Conservation (phyloP, 768 basidiomycete genomes). For the Pleurotus pulmonarius region DNA sequence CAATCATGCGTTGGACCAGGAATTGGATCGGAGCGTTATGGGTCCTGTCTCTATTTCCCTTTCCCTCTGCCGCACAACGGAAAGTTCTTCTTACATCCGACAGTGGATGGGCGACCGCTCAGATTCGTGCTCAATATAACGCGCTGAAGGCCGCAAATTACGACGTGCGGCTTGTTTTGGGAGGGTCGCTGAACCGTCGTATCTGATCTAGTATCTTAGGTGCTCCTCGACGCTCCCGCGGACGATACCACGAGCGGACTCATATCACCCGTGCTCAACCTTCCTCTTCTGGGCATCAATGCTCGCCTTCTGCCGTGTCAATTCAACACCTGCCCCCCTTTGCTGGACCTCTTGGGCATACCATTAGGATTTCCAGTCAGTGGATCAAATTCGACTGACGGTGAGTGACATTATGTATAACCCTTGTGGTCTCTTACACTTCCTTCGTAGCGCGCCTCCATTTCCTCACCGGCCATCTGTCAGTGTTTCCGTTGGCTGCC, state of each 20-base stretch:
- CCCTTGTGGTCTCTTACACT: too few species aligned
- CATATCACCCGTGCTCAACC: neutral
- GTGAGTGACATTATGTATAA: neutral
- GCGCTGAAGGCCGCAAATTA: conserved; percentile 3
- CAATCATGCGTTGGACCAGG: too few species aligned
- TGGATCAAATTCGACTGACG: conserved; percentile 1
- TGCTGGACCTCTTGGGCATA: conserved; percentile 3
- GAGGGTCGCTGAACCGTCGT: neutral
- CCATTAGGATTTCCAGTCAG: neutral
- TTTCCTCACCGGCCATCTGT: conserved; percentile 12
- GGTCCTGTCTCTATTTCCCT: neutral
- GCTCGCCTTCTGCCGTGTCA: conserved; percentile 4
- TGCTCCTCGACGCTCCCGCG: conserved; percentile 1
- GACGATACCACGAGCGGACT: neutral
- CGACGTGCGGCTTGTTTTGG: neutral
- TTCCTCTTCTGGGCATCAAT: neutral
- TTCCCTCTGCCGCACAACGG: neutral
- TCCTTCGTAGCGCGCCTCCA: conserved; percentile 10
- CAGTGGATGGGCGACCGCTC: conserved; percentile 5
- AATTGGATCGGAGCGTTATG: too few species aligned
- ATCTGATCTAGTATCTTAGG: neutral
- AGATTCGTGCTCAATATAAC: conserved; percentile 6
- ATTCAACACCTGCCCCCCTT: conserved; percentile 3
- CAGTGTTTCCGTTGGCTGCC: neutral
- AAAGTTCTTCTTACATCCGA: conserved; percentile 4